phyloP scores from a whole-genome alignment of 352 stramenopile genomes.

The Globisporangium middletonii region DNA sequence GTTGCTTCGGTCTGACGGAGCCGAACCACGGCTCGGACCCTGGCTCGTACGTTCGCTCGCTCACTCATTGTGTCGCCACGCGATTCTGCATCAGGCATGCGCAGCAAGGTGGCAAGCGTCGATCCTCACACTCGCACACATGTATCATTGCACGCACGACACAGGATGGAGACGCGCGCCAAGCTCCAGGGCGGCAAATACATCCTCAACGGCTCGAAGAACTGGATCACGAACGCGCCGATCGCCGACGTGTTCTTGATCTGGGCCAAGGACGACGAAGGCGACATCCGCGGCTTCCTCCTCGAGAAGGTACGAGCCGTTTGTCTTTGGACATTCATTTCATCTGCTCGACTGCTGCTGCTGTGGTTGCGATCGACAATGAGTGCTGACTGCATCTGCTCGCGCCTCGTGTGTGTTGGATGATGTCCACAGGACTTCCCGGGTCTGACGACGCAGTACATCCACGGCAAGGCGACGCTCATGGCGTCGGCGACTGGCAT shows the following conservation, averaged over 20 bases:
- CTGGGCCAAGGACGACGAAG: slow-evolving; percentile 95
- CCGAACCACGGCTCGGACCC: slow-evolving; percentile 97
- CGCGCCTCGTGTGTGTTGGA: neutral
- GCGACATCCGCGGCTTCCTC: slow-evolving; percentile 93
- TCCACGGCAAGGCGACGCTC: slow-evolving; percentile 95
- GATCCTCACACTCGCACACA: neutral
- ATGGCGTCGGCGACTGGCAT: slow-evolving; percentile 94
- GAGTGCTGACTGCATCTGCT: neutral
- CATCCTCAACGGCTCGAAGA: slow-evolving; percentile 94
- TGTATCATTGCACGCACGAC: neutral
- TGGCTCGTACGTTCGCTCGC: slow-evolving; percentile 41
- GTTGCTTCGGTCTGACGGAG: slow-evolving; percentile 98
- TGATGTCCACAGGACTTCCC: slow-evolving; percentile 54
- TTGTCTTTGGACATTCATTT: neutral
- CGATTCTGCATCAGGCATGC: too few species aligned
- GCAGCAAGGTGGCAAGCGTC: too few species aligned
- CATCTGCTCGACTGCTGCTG: neutral
- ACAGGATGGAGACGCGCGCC: slow-evolving; percentile 93
- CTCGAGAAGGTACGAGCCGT: slow-evolving; percentile 77
- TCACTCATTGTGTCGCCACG: neutral
- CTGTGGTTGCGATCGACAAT: neutral
- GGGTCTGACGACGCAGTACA: slow-evolving; percentile 92
- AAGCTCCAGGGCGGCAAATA: slow-evolving; percentile 87
- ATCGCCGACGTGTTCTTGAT: slow-evolving; percentile 97
- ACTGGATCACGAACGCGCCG: slow-evolving; percentile 97